These are phyloP conservation scores for Cyamopsis tetragonoloba DNA, from an alignment of 306 rosid genomes.

Conservation along the genomic window DNA sequence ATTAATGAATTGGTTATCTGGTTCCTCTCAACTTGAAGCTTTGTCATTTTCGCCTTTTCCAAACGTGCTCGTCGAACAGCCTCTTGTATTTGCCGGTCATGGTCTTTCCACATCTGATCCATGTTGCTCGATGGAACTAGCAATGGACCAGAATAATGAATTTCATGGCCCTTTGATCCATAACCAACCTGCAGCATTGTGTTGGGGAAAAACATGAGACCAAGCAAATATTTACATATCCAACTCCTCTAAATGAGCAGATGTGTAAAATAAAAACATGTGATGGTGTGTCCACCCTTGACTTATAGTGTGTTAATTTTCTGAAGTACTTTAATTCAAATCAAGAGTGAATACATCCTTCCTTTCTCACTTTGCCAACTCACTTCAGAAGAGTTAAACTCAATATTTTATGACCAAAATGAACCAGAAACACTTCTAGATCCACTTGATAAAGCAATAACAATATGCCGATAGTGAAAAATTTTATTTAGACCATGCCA, in stretches of 20 bases:
- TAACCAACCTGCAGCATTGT: constrained; percentile 61
- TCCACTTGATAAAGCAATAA: neutral
- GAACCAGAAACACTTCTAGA: neutral
- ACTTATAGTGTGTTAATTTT: too few species aligned
- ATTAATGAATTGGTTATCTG: constrained; percentile 72
- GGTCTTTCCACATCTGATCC: constrained; percentile 97
- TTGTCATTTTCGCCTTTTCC: constrained; percentile 82
- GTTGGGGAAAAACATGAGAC: neutral
- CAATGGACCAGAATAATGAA: constrained; percentile 96
- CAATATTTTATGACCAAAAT: too few species aligned
- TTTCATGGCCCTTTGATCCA: constrained; percentile 90
- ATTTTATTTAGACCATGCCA: neutral
- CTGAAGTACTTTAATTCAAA: too few species aligned
- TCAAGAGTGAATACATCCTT: too few species aligned
- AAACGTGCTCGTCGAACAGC: constrained; percentile 85
- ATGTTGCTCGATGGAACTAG: constrained; percentile 82
- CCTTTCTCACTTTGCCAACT: too few species aligned
- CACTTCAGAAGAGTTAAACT: too few species aligned
- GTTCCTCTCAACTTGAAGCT: constrained; percentile 72
- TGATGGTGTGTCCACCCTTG: too few species aligned
- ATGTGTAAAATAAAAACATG: too few species aligned
- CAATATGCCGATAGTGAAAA: neutral
- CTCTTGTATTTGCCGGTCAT: constrained; percentile 94
- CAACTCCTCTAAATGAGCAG: too few species aligned
- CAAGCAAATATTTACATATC: constrained; percentile 1